Conservation (phyloP, 2,329 filamentous ascomycete genomes). For the Apiospora koreana region DNA sequence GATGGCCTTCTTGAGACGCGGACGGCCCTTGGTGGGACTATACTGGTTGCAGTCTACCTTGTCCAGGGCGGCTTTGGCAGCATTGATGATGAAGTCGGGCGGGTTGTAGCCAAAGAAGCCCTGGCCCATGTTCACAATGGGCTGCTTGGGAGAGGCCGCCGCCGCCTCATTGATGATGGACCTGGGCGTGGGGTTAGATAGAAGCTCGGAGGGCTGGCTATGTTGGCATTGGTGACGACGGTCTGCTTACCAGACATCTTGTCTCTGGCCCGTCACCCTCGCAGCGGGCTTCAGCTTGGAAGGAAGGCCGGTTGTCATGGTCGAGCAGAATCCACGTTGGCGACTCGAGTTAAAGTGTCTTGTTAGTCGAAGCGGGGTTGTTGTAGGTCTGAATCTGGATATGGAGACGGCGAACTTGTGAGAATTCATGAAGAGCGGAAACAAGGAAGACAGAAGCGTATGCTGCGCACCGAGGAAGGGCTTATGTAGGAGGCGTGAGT, state of each 20-base stretch:
- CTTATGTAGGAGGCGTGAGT: neutral
- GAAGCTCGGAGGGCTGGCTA: neutral
- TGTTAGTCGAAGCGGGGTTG: neutral
- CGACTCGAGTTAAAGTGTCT: neutral
- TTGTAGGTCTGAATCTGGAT: neutral
- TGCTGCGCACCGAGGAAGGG: neutral
- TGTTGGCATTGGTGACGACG: neutral
- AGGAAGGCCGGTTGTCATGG: slow-evolving; percentile 40
- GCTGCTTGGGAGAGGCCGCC: slow-evolving; percentile 61
- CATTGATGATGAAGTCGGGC: slow-evolving; percentile 84
- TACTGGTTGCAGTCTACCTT: slow-evolving; percentile 98
- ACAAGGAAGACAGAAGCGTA: neutral
- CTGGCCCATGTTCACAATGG: slow-evolving; percentile 66
- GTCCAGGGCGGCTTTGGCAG: slow-evolving; percentile 86
- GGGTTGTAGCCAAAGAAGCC: slow-evolving; percentile 93
- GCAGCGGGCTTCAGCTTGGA: slow-evolving; percentile 52
- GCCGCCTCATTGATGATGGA: slow-evolving; percentile 68
- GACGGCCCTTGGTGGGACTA: slow-evolving; percentile 90
- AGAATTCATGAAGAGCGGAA: neutral
- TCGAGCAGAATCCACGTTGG: slow-evolving; percentile 29
- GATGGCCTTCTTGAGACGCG: slow-evolving; percentile 88
- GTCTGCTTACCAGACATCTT: slow-evolving; percentile 52
- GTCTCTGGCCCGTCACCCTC: slow-evolving; percentile 49
- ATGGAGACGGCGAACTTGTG: neutral
- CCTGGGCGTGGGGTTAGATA: slow-evolving; percentile 37